Evolutionary conservation across 768 basidiomycete genomes (phyloP).

Genomic region (Tremella mesenterica): DNA sequence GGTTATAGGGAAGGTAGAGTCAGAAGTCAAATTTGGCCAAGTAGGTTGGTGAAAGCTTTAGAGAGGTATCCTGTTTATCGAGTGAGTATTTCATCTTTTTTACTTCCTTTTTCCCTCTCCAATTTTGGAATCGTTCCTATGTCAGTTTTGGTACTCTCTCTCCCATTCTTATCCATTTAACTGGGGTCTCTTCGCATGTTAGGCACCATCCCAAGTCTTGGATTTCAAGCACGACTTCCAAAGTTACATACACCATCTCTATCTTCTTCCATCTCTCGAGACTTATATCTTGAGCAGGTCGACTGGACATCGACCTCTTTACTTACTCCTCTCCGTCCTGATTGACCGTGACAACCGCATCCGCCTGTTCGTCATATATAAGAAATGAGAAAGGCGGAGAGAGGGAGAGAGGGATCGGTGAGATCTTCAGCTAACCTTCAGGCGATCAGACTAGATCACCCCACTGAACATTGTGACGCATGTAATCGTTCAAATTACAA

Average conservation of each 20-base stretch:
- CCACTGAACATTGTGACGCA: slow-evolving; percentile 65
- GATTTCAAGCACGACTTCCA: too few relatives aligned
- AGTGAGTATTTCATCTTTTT: slow-evolving; percentile 37
- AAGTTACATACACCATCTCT: too few relatives aligned
- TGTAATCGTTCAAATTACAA: slow-evolving; percentile 50
- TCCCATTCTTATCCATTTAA: too few relatives aligned
- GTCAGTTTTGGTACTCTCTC: too few relatives aligned
- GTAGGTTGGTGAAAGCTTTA: slow-evolving; percentile 58
- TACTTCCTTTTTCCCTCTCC: not conserved
- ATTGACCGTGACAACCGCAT: too few relatives aligned
- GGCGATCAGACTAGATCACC: slow-evolving; percentile 49
- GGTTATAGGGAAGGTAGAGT: slow-evolving; percentile 68
- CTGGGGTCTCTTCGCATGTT: too few relatives aligned
- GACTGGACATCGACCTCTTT: too few relatives aligned
- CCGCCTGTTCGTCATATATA: not conserved
- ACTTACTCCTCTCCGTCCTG: too few relatives aligned
- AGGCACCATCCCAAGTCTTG: too few relatives aligned
- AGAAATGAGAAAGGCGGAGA: not conserved
- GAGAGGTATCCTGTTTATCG: slow-evolving; percentile 61
- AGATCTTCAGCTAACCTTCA: not conserved
- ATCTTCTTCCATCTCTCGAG: too few relatives aligned
- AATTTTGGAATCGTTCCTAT: not conserved
- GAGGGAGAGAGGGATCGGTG: not conserved
- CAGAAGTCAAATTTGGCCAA: slow-evolving; percentile 73
- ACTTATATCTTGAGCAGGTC: too few relatives aligned